Evolutionary conservation across 768 basidiomycete species (phyloP), one percentile per base, ranked within the genome.

Genomic region (Boletus rufocinnamomeus): DNA sequence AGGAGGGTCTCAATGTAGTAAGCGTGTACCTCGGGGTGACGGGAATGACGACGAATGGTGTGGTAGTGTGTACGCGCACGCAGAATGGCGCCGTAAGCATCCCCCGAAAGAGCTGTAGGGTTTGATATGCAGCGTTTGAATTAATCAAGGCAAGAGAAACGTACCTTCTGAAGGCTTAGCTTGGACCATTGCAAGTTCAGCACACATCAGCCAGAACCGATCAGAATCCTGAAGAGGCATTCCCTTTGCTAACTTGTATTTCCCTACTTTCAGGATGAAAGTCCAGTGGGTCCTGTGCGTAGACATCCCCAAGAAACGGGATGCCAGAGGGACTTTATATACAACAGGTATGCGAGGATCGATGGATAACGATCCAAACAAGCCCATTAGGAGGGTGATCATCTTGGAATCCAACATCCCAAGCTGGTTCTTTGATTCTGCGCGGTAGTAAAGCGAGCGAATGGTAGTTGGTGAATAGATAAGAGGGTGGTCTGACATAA

Each of bases 181-280:
- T n/a, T 64, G 64, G 25, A 69, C 65, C 32, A 61, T 61, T 16
- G 74, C 75, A 10, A 84, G 70, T 32, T 74, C 64, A 14, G 80
- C 80, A 35, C 73, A 79, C 81, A 88, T 82, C 48, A 82, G 66
- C 87, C 87, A 89, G 69, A 82, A 88, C 49, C 77, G 76, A 66
- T 88, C 85, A n/a, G 78, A 74, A 44, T 74, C 70, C 17, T 59
- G 67, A 43, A 81, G 64, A 10, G 57, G 17, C 56, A 74, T 67
- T 38, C 70, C 73, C n/a, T 72, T 57, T 37, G 60, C 56, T 38
- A 67, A 62, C 68, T 85, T 86, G 64, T 81, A 79, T 37, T 65
- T 69, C 10, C 75, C 76, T 13, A 87, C 63, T 52, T 76, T 72
- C 46, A 77, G 49, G 13, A 86, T 69, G 50, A 85, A 76, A 17